Evolutionary conservation across 208 protist species (phyloP).

Genomic region (Leishmania tropica): DNA sequence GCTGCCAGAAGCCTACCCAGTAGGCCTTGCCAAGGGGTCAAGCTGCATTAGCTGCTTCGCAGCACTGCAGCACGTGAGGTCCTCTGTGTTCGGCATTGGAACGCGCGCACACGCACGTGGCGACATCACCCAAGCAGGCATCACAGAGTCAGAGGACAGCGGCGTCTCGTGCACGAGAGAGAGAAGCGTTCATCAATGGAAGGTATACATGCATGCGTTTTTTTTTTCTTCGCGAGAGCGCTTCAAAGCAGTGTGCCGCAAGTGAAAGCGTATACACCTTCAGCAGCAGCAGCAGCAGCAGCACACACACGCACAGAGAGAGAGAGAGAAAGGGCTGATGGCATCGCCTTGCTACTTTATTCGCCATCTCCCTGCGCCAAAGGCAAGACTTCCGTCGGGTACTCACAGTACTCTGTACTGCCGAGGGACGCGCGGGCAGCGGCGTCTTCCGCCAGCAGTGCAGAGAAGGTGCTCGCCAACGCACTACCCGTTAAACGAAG

Average conservation of each 20-base stretch:
- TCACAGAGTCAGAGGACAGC: neutral
- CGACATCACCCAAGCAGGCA: neutral
- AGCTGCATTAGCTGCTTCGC: neutral
- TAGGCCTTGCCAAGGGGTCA: neutral
- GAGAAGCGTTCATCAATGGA: neutral
- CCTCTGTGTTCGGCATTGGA: neutral
- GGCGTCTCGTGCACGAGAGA: neutral
- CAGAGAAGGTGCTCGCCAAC: neutral
- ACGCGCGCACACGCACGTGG: neutral
- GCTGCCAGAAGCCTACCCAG: neutral
- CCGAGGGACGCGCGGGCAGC: neutral
- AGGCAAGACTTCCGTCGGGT: neutral
- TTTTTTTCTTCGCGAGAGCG: neutral
- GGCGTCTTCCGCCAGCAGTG: slow-evolving; percentile 3
- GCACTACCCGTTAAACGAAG: neutral
- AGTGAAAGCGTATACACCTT: too few species aligned
- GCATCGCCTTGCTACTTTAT: neutral
- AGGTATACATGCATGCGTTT: too few species aligned
- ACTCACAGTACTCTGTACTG: slow-evolving; percentile 7
- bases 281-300: too few species aligned
- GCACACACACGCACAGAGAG: neutral
- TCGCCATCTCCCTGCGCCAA: neutral
- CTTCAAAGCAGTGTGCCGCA: neutral
- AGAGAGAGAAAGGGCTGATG: neutral
- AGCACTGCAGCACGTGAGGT: neutral